Conservation (phyloP, 257 asterid genomes). For the Solanum dulcamara region DNA sequence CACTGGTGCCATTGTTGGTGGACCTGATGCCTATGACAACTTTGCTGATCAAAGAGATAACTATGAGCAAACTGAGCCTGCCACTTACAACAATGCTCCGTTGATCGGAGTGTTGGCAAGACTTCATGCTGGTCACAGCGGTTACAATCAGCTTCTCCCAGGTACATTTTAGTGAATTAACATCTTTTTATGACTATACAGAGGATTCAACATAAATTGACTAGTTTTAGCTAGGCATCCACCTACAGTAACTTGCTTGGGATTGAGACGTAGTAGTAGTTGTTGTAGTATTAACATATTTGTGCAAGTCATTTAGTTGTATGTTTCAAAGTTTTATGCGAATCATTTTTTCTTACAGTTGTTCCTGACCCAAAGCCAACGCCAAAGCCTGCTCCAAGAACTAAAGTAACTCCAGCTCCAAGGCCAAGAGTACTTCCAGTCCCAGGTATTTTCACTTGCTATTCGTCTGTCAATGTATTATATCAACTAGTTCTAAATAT, state of each 20-base stretch:
- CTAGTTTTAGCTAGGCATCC: neutral
- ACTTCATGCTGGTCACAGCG: constrained; percentile 57
- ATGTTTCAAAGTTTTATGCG: constrained; percentile 5
- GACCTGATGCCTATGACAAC: constrained; percentile 99
- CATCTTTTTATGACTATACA: neutral
- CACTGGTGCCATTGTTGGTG: constrained; percentile 88
- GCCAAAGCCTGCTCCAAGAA: constrained; percentile 26
- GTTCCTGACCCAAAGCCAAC: neutral
- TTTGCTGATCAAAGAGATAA: constrained; percentile 92
- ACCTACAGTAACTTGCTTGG: neutral
- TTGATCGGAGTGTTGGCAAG: constrained; percentile 78
- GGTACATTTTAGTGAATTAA: constrained; percentile 20
- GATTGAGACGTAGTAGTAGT: neutral
- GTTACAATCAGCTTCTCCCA: constrained; percentile 83
- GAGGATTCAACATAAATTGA: neutral
- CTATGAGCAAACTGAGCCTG: constrained; percentile 97
- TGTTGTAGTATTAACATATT: neutral
- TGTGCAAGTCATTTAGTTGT: neutral
- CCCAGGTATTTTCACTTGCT: constrained; percentile 40
- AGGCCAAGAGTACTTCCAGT: constrained; percentile 31
- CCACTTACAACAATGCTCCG: constrained; percentile 95
- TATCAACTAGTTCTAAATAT: neutral
- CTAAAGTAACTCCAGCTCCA: constrained; percentile 24
- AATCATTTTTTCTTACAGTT: constrained; percentile 16
- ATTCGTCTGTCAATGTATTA: neutral